A percentile compares a stretch with the other conserved stretches of the same genome.
phyloP scores from a whole-genome alignment of 805 yeast genomes.

The Scheffersomyces ergatensis region DNA sequence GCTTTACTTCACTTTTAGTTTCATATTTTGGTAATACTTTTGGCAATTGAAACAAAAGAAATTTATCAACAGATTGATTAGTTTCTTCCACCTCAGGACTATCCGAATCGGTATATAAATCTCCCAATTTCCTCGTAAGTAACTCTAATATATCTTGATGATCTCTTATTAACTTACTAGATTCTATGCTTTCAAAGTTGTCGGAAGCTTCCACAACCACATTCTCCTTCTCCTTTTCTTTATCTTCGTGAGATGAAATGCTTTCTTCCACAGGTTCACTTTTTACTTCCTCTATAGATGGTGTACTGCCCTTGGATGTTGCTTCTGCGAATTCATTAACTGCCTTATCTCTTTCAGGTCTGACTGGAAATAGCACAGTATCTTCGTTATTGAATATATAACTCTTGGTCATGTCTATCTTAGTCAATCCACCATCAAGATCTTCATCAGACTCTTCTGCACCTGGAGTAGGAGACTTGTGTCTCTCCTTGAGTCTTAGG shows the following conservation, averaged over 20 bases:
- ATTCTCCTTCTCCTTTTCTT: conserved; percentile 11
- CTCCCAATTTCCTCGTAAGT: conserved; percentile 20
- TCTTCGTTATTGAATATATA: conserved; percentile 52
- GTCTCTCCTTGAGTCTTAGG: conserved; percentile 28
- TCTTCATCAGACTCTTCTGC: conserved; percentile 30
- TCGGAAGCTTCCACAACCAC: conserved; percentile 22
- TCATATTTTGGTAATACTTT: conserved; percentile 39
- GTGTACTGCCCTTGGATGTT: conserved; percentile 6
- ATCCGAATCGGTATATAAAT: conserved; percentile 11
- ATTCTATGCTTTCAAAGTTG: conserved; percentile 14
- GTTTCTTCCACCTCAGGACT: background rate
- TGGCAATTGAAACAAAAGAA: conserved; percentile 49
- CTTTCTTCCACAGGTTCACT: conserved; percentile 30
- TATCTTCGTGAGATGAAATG: conserved; percentile 16
- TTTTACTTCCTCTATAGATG: conserved; percentile 17
- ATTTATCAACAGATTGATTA: conserved; percentile 17
- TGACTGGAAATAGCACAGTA: conserved; percentile 63
- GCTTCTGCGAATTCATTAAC: conserved; percentile 19
- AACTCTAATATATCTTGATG: conserved; percentile 26
- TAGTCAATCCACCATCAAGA: conserved; percentile 41
- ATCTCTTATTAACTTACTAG: conserved; percentile 26
- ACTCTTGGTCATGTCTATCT: conserved; percentile 64
- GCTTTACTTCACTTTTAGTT: conserved; percentile 6
- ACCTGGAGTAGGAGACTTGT: conserved; percentile 10
- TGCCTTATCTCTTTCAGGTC: conserved; percentile 57